Percentiles rank a stretch among this genome's conserved stretches.
Evolutionary conservation across 257 asterid species (phyloP).

Genomic region (Agastache rugosa): DNA sequence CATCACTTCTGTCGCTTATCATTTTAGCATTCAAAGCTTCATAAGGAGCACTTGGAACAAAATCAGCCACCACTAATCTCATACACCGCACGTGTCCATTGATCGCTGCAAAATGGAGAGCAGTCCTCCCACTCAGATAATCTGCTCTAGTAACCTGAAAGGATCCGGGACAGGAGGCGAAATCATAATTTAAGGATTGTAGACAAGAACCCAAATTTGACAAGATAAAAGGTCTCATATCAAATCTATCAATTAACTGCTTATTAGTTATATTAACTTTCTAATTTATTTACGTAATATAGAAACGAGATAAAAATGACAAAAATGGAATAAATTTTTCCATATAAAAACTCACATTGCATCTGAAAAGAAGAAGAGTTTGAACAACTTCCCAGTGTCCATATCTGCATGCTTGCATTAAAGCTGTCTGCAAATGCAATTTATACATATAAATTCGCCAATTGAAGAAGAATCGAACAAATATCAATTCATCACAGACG

Average conservation of each 20-base stretch:
- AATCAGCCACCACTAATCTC: conserved; percentile 90
- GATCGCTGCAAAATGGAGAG: conserved; percentile 66
- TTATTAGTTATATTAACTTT: neutral
- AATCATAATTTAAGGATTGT: neutral
- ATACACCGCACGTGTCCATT: conserved; percentile 92
- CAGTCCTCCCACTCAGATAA: conserved; percentile 76
- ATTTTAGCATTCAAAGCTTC: conserved; percentile 53
- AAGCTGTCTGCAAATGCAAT: conserved; percentile 70
- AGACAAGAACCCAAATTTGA: neutral
- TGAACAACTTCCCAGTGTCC: conserved; percentile 99
- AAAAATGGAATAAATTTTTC: neutral
- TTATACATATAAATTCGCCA: conserved; percentile 26
- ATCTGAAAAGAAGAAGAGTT: conserved; percentile 90
- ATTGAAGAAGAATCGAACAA: conserved; percentile 44
- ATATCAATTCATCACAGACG: conserved; percentile 30
- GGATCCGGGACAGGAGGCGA: neutral
- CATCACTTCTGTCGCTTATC: conserved; percentile 49
- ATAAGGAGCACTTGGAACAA: conserved; percentile 73
- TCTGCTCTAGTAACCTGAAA: conserved; percentile 82
- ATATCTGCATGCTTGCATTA: conserved; percentile 94
- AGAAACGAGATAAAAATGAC: neutral
- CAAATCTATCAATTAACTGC: neutral
- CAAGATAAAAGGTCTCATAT: conserved; percentile 7
- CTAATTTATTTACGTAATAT: neutral
- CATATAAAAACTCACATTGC: conserved; percentile 68